Evolutionary conservation across 169 alveolate species (phyloP), one percentile per base, ranked within the genome.

Genomic region (Theileria parva): DNA sequence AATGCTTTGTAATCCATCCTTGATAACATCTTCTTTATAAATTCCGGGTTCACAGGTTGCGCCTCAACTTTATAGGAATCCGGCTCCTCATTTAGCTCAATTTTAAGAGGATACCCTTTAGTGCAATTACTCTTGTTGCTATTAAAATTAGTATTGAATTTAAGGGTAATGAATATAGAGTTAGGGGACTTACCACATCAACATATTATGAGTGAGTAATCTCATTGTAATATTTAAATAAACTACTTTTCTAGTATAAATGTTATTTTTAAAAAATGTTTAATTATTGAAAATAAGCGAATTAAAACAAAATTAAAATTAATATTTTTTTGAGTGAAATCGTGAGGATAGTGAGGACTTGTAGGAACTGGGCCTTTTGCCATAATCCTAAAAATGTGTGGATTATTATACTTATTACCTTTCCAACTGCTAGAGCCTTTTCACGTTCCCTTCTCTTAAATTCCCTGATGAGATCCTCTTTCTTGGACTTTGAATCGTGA

Each of bases 371-470:
- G 94, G 94, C 39, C 94, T 83, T 44, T 86, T 83, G 0, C 89
- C 91, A 85, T 90, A 90, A 63, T 87, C 94, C 91, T 85, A 48
- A 59, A 65, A 25, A 32, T 17, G 30, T 11, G 15, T 19, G 13
- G 34, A 27, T 19, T 25, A 27, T 19, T 39, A 25, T 7, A 19
- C 23, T 34, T 77, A 65, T 19, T 25, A 85, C 91, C 85, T 86
- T 90, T 53, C 94, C 94, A 23, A 84, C 84, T 15, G 94, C 94
- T 27, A 90, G 68, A 5, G 92, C 94, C 60, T 85, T 83, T 60
- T 90, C 92, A 50, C 92, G 71, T 77, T 90, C 91, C 3, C 88
- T 74, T 64, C 90, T 85, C 73, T 86, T 75, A 77, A 76, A 90
- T 73, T 87, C 90, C 28, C 73, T 75, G 53, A 86, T 69, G 50